Percentiles rank a stretch among this genome's conserved stretches.
These are phyloP conservation scores for Glonium stellatum DNA, from an alignment of 495 filamentous ascomycete genomes.

Conservation along the genomic window DNA sequence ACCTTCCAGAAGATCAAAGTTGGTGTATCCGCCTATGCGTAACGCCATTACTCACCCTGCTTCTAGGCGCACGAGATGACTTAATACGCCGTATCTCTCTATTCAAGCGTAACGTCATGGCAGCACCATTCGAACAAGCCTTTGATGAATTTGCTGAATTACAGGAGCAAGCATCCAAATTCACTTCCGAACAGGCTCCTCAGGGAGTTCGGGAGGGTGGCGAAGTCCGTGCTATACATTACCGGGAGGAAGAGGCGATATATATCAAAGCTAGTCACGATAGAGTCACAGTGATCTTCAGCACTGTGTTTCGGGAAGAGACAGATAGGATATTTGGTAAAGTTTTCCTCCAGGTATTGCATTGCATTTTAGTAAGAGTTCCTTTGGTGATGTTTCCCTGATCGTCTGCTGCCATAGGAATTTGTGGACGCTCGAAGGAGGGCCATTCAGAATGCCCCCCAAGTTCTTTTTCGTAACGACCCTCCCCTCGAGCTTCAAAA, in stretches of 20 bases:
- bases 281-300: constrained; percentile 97
- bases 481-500: constrained; percentile 85
- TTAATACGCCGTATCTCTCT: constrained; percentile 78
- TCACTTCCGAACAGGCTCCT: constrained; percentile 83
- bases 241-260: constrained; percentile 98
- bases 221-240: constrained; percentile 92
- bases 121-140: constrained; percentile 91
- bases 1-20: constrained; percentile 71
- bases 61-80: constrained; percentile 67
- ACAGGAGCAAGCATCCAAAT: constrained; percentile 79
- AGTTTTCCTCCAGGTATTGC: constrained; percentile 67
- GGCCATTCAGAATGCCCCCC: constrained; percentile 94
- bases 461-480: constrained; percentile 95
- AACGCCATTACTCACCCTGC: not conserved
- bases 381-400: constrained; percentile 5
- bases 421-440: constrained; percentile 93
- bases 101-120: constrained; percentile 96
- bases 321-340: constrained; percentile 96
- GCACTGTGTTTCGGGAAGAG: constrained; percentile 94
- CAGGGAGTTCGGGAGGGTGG: constrained; percentile 81
- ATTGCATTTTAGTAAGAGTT: not conserved
- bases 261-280: constrained; percentile 97
- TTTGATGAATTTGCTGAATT: constrained; percentile 87
- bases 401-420: constrained; percentile 47
- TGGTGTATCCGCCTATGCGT: constrained; percentile 10